A percentile compares a stretch with the other conserved stretches of the same genome.
phyloP scores from a whole-genome alignment of 2,329 filamentous ascomycete species.

The Fusarium nisikadoi region DNA sequence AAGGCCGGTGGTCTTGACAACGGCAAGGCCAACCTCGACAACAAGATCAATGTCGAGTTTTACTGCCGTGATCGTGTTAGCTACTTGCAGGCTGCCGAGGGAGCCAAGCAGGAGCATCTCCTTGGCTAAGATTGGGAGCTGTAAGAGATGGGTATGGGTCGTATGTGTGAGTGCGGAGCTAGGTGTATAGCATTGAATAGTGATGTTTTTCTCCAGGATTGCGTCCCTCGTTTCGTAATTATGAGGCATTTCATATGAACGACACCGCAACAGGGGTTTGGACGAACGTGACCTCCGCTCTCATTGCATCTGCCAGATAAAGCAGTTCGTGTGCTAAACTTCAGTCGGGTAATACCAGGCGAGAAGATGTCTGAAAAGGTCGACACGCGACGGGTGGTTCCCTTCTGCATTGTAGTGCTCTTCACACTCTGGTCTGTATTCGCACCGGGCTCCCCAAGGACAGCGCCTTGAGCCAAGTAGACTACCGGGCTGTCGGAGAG shows the following conservation, averaged over 20 bases:
- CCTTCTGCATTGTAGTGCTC: neutral
- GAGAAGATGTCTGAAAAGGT: fast-evolving
- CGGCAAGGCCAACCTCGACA: constrained; percentile 55
- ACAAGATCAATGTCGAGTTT: constrained; percentile 61
- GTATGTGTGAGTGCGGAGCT: no score
- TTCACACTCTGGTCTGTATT: neutral
- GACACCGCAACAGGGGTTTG: neutral
- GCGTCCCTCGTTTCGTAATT: neutral
- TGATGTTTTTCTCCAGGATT: neutral
- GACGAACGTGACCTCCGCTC: neutral
- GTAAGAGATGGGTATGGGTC: neutral
- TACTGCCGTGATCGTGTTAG: constrained; percentile 61
- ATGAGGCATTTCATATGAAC: neutral
- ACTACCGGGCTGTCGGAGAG: neutral
- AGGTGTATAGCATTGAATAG: neutral
- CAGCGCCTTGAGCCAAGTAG: neutral
- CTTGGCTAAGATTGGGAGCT: constrained; percentile 31
- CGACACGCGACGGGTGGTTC: fast-evolving
- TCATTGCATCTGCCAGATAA: neutral
- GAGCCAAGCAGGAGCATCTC: constrained; percentile 58
- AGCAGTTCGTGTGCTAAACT: neutral
- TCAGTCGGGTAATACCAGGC: neutral
- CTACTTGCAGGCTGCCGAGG: constrained; percentile 55
- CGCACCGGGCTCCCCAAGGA: fast-evolving
- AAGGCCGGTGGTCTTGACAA: constrained; percentile 64